A percentile compares a stretch with the other conserved stretches of the same genome.
phyloP scores from a whole-genome alignment of 2,329 filamentous ascomycete genomes.

The Colletotrichum musicola region DNA sequence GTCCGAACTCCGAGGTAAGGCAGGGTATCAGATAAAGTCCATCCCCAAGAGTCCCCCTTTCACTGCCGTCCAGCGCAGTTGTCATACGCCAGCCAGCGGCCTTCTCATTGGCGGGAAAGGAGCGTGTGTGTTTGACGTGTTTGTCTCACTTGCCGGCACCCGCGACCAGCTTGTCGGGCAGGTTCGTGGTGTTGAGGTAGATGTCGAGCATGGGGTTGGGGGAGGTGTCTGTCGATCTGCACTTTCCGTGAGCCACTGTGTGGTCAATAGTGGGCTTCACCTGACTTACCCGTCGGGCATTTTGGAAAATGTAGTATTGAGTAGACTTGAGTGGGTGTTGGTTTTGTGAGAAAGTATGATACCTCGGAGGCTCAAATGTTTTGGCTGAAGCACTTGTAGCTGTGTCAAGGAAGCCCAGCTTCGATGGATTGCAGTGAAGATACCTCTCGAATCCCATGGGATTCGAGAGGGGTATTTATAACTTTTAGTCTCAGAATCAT shows the following conservation, averaged over 20 bases:
- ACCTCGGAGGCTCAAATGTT: neutral
- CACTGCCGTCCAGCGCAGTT: neutral
- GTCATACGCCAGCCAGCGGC: neutral
- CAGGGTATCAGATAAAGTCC: neutral
- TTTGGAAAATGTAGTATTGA: neutral
- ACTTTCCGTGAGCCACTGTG: neutral
- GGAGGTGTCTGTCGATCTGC: neutral
- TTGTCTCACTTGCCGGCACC: neutral
- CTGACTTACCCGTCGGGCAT: neutral
- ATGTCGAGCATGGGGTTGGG: neutral
- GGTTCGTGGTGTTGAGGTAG: neutral
- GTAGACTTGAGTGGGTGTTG: neutral
- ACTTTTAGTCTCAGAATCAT: neutral
- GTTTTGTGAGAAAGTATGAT: neutral
- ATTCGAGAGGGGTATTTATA: constrained; percentile 11
- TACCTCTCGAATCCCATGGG: neutral
- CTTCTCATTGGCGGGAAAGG: neutral
- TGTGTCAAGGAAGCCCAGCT: constrained; percentile 11
- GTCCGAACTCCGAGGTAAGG: neutral
- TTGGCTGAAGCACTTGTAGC: too few relatives aligned
- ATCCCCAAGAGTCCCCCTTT: neutral
- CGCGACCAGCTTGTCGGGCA: neutral
- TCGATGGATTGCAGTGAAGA: neutral
- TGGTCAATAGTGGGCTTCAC: too few relatives aligned
- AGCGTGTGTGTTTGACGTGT: too few relatives aligned